These are phyloP conservation scores for Eutrema yunnanense DNA, from an alignment of 345 rosid genomes.

Conservation along the genomic window DNA sequence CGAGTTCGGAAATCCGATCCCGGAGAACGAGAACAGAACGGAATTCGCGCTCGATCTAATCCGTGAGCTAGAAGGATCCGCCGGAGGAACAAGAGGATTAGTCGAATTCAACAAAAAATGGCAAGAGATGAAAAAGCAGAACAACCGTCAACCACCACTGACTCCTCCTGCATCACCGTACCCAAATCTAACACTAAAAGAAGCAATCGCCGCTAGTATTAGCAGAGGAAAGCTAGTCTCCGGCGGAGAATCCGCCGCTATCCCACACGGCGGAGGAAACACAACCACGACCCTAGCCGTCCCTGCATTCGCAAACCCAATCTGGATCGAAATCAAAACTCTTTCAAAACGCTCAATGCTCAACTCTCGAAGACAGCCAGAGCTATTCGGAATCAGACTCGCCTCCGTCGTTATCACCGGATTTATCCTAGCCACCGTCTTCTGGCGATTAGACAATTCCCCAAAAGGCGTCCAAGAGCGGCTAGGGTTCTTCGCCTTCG, in stretches of 20 bases:
- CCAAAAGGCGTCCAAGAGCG: slow-evolving; percentile 89
- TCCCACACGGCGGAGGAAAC: slow-evolving; percentile 9
- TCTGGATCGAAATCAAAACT: slow-evolving; percentile 76
- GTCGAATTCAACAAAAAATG: slow-evolving; percentile 79
- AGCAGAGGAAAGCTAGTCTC: slow-evolving; percentile 85
- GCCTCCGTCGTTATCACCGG: slow-evolving; percentile 87
- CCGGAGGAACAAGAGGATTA: slow-evolving; percentile 69
- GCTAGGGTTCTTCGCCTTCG: slow-evolving; percentile 88
- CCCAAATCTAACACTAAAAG: slow-evolving; percentile 60
- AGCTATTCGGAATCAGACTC: slow-evolving; percentile 63
- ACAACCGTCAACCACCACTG: slow-evolving; percentile 30
- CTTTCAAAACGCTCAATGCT: slow-evolving; percentile 59
- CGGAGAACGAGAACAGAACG: slow-evolving; percentile 79
- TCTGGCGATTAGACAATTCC: slow-evolving; percentile 78
- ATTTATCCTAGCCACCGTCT: slow-evolving; percentile 82
- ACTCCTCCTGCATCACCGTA: slow-evolving; percentile 30
- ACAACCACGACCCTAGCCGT: slow-evolving; percentile 44
- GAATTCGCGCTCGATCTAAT: slow-evolving; percentile 83
- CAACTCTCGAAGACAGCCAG: slow-evolving; percentile 73
- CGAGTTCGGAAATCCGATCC: slow-evolving; percentile 87
- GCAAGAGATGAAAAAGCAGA: slow-evolving; percentile 54
- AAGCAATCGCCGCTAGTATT: slow-evolving; percentile 87
- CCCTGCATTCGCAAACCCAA: slow-evolving; percentile 75
- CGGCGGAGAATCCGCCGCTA: slow-evolving; percentile 39
- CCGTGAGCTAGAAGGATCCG: slow-evolving; percentile 82